Base-by-base conservation (phyloP, 192 early-diverging fungal species). In the Blastocladiella britannica region DNA sequence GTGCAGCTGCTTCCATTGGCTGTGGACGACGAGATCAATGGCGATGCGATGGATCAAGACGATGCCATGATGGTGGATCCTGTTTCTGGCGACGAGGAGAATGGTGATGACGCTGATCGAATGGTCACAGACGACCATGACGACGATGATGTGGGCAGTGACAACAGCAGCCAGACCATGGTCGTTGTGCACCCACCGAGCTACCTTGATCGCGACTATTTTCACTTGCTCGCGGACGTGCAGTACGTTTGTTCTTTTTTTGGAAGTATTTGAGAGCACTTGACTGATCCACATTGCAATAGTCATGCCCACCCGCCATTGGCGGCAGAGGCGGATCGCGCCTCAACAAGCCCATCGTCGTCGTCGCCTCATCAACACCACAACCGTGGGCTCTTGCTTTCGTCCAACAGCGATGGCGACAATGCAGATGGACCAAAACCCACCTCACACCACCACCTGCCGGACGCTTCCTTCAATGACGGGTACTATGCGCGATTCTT, bases 401-500 rank as follows among this genome's bases (percentile, higher is more conserved):
- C 22, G 61, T 0, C 24, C 25, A 52, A 4, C 28, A 54, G 29
- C 7, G 53, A 4, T 29, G 26, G 25, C 29, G 26, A 15, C 28
- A 52, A 25, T 25, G 8, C 54, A 20, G 26, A 54, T 22, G 58
- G 18, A 37, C 1, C n/a, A 22, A 18, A 52, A 51, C 8, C 30
- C 55, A 25, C 31, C 51, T 6, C n/a, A 53, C 20, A 37, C 67
- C 0, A 31, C 61, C 72, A 76, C 60, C 70, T 89, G 4, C 72
- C 79, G 2, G 72, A 69, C 1, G 69, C 74, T 54, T 77, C 84
- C 8, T 89, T 93, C 60, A 97, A 97, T 61, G 86, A 93, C 58
- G 93, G 93, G 5, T 97, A 97, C 63, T 97, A 97, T 60, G 78
- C 84, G 28, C 78, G 82, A 6, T 97, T 97, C 60, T 97, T 97